Conservation (phyloP, 345 rosid species). For the Euphorbia lathyris region DNA sequence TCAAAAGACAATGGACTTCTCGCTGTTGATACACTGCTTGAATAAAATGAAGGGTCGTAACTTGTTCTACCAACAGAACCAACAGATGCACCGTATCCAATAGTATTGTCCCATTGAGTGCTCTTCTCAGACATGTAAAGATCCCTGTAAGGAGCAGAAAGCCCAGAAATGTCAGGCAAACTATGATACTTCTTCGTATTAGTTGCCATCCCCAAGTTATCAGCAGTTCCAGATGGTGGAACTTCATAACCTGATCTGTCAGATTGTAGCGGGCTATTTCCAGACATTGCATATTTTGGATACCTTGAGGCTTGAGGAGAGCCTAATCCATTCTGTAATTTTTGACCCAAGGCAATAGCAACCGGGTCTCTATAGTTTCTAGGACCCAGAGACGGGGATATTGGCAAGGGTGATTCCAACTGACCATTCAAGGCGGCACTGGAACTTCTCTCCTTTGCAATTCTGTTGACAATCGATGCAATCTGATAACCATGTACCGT, state of each 20-base stretch:
- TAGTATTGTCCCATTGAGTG: constrained; percentile 51
- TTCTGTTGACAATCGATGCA: constrained; percentile 47
- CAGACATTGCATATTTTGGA: constrained; percentile 50
- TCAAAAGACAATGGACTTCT: constrained; percentile 49
- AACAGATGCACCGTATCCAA: constrained; percentile 47
- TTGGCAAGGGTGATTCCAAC: constrained; percentile 45
- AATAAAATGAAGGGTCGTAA: constrained; percentile 47
- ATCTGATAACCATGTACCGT: constrained; percentile 76
- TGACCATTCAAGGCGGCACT: constrained; percentile 46
- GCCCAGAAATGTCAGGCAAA: constrained; percentile 85
- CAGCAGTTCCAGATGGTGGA: constrained; percentile 42
- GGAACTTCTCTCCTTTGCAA: constrained; percentile 52
- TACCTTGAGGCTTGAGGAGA: constrained; percentile 61
- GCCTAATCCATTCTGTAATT: constrained; percentile 53
- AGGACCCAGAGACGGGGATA: constrained; percentile 48
- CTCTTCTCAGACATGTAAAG: constrained; percentile 45
- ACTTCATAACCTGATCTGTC: constrained; percentile 52
- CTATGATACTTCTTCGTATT: constrained; percentile 81
- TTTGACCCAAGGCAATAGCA: constrained; percentile 53
- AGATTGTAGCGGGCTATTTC: constrained; percentile 49
- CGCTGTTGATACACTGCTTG: constrained; percentile 47
- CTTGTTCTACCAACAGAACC: constrained; percentile 34
- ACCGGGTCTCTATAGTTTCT: constrained; percentile 53
- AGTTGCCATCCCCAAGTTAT: constrained; percentile 33
- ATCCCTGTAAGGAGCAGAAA: constrained; percentile 53